Percentiles rank a stretch among this genome's conserved stretches.
Evolutionary conservation across 2,329 filamentous ascomycete genomes (phyloP).

Genomic region (Didymella pinodella): DNA sequence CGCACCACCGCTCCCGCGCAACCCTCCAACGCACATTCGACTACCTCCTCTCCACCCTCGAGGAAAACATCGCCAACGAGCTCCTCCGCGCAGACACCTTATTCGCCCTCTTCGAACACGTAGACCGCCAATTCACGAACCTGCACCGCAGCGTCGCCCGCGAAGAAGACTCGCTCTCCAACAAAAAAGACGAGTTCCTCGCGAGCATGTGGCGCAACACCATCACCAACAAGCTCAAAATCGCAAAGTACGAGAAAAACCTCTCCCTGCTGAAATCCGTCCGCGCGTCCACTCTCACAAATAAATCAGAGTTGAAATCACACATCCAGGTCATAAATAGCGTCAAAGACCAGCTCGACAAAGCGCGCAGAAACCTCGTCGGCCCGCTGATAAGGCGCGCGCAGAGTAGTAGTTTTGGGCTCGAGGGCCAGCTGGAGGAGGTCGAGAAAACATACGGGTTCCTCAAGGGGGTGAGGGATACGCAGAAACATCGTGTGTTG

Average conservation of each 20-base stretch:
- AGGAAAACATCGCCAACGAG: slow-evolving; percentile 87
- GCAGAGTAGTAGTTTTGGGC: slow-evolving; percentile 71
- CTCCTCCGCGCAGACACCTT: slow-evolving; percentile 80
- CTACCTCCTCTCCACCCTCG: slow-evolving; percentile 85
- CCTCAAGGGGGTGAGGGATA: slow-evolving; percentile 75
- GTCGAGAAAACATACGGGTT: slow-evolving; percentile 81
- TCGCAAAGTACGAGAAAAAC: slow-evolving; percentile 95
- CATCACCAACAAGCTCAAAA: slow-evolving; percentile 75
- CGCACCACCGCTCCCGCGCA: slow-evolving; percentile 78
- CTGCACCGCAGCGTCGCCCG: slow-evolving; percentile 84
- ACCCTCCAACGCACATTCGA: slow-evolving; percentile 87
- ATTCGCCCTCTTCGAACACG: slow-evolving; percentile 88
- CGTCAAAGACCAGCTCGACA: slow-evolving; percentile 86
- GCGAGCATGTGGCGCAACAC: slow-evolving; percentile 86
- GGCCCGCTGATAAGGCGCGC: slow-evolving; percentile 79
- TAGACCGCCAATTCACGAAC: slow-evolving; percentile 90
- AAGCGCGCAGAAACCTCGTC: slow-evolving; percentile 81
- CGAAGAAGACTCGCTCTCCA: slow-evolving; percentile 82
- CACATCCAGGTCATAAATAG: slow-evolving; percentile 85
- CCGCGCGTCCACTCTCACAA: slow-evolving; percentile 81
- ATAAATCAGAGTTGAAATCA: slow-evolving; percentile 85
- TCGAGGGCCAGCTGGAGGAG: slow-evolving; percentile 86
- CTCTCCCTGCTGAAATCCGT: slow-evolving; percentile 79
- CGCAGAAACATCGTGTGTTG: slow-evolving; percentile 84
- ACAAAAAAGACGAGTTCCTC: slow-evolving; percentile 80